A percentile compares a stretch with the other conserved stretches of the same genome.
phyloP scores from a whole-genome alignment of 305 asterid species.

The Fraxinus nigra region DNA sequence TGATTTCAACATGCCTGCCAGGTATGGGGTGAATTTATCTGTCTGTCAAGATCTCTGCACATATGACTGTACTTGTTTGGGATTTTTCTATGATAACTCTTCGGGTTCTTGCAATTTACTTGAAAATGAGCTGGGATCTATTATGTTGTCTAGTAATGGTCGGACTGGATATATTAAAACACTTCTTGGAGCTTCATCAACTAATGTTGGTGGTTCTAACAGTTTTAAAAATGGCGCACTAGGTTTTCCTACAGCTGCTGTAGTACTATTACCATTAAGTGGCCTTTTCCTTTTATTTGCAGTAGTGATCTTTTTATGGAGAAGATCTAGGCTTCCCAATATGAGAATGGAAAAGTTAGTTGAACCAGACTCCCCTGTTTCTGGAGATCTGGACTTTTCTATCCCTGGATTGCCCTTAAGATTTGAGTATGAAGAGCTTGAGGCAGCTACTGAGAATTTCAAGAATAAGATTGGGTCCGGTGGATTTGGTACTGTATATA shows the following conservation, averaged over 20 bases:
- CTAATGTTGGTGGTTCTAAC: slow-evolving; percentile 2
- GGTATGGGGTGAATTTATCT: slow-evolving; percentile 27
- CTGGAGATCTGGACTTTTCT: slow-evolving; percentile 32
- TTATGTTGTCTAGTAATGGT: slow-evolving; percentile 25
- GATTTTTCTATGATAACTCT: slow-evolving; percentile 41
- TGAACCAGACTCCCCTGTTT: slow-evolving; percentile 11
- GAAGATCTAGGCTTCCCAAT: slow-evolving; percentile 11
- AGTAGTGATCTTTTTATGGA: slow-evolving; percentile 31
- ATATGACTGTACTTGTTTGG: slow-evolving; percentile 48
- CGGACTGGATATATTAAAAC: slow-evolving; percentile 40
- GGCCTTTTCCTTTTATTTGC: slow-evolving; percentile 26
- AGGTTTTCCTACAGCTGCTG: slow-evolving; percentile 29
- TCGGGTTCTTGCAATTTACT: slow-evolving; percentile 48
- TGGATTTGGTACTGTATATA: slow-evolving; percentile 64
- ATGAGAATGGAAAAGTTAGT: background rate
- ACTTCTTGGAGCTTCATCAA: slow-evolving; percentile 8
- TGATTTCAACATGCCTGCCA: slow-evolving; percentile 35
- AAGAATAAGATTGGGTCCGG: slow-evolving; percentile 51
- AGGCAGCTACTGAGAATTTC: slow-evolving; percentile 43
- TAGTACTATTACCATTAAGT: slow-evolving; percentile 38
- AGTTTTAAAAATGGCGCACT: background rate
- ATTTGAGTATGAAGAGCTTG: slow-evolving; percentile 41
- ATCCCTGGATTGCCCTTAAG: slow-evolving; percentile 51
- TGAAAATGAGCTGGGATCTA: slow-evolving; percentile 40
- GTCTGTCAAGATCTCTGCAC: slow-evolving; percentile 46